Evolutionary conservation across 2,329 filamentous ascomycete species (phyloP), one percentile per base, ranked within the genome.

Genomic region (Xylariaceae sp.): DNA sequence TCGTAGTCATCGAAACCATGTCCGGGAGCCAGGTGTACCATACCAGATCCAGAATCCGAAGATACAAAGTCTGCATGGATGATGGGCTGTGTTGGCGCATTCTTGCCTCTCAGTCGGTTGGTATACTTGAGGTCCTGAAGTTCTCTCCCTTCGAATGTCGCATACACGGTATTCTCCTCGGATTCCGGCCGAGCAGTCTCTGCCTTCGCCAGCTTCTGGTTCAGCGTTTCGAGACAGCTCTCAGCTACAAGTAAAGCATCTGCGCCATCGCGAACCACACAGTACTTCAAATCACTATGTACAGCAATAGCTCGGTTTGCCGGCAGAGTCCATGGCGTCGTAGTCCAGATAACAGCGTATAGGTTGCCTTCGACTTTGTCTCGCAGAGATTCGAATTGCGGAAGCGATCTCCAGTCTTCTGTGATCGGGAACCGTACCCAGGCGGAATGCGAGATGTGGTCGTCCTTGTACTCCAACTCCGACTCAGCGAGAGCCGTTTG

Each of bases 1-100:
- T 93, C 86, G 71, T 97, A 99, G 72, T 99, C 94, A 45, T 99
- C 94, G 79, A 96, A 94, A 50, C 94, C 94, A 71, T 99, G 94
- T 2, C 94, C 94, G 5, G 94, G 93, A 2, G 94, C 94, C 64
- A 92, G 82, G 72, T 99, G 94, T 37, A 99, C 94, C n/a, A 99
- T 79, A 9, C 94, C 94, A 23, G 93, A 92, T 54, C 94, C 94
- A n/a, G 93, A 95, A 30, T 89, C 86, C 0, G 88, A 85, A 2
- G 92, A 90, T 10, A 99, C 94, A 70, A 97, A 97, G 61, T 91
- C 86, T 2, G 91, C 94, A 64, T 90, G 84, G 51, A 97, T 83
- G 34, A 99, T 79, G 0, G 86, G 85, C 64, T 92, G 89, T 0
- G 76, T 66, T 5, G 78, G 74, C 3, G 86, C 82, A 15, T 76